Evolutionary conservation across 305 asterid genomes (phyloP).

Genomic region (Fraxinus platypoda): DNA sequence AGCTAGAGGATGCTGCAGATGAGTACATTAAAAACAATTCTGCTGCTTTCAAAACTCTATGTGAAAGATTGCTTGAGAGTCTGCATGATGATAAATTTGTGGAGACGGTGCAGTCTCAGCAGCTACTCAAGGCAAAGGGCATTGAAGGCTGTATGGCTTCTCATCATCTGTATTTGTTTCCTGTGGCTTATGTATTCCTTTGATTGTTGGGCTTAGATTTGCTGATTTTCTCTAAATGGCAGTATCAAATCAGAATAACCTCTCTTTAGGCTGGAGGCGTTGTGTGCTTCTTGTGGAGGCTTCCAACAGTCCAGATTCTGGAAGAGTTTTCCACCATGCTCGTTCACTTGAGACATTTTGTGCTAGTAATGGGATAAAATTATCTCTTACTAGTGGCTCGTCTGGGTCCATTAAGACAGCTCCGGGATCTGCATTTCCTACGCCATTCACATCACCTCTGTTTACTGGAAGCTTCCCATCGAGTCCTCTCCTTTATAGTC

Average conservation of each 20-base stretch:
- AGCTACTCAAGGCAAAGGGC: constrained; percentile 53
- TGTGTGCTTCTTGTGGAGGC: constrained; percentile 92
- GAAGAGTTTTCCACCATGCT: constrained; percentile 88
- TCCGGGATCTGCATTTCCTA: constrained; percentile 63
- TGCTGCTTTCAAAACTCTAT: constrained; percentile 61
- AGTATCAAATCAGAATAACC: constrained; percentile 52
- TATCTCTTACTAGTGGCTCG: constrained; percentile 57
- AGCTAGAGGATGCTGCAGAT: constrained; percentile 84
- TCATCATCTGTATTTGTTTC: constrained; percentile 20
- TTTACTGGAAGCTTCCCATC: constrained; percentile 99
- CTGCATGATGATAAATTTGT: constrained; percentile 67
- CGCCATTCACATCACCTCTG: constrained; percentile 90
- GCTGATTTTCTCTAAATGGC: constrained; percentile 24
- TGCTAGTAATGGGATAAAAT: constrained; percentile 64
- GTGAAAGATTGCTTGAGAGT: constrained; percentile 80
- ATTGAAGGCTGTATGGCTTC: constrained; percentile 28
- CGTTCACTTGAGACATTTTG: constrained; percentile 87
- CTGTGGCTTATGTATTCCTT: constrained; percentile 21
- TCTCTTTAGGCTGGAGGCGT: constrained; percentile 94
- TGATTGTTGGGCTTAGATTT: constrained; percentile 16
- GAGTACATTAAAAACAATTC: constrained; percentile 74
- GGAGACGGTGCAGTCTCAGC: constrained; percentile 61
- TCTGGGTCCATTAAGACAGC: constrained; percentile 55
- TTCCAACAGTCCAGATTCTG: constrained; percentile 94
- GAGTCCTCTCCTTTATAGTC: constrained; percentile 81